Evolutionary conservation across 768 basidiomycete genomes (phyloP), one percentile per base, ranked within the genome.

Genomic region (Leccinum disarticulatum): DNA sequence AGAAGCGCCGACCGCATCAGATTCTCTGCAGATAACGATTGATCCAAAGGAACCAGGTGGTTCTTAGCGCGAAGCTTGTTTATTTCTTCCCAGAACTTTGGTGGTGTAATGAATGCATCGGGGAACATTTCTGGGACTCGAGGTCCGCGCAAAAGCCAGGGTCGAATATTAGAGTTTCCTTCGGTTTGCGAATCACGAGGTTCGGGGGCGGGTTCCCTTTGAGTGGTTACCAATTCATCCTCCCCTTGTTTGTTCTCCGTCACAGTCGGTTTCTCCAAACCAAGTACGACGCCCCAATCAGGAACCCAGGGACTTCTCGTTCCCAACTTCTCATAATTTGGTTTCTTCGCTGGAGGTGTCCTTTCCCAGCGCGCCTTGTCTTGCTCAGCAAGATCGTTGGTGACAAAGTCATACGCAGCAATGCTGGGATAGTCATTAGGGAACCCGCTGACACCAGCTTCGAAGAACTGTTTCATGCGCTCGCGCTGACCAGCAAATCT

Each of bases 401-500:
- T 80, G 71, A 83, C 82, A 1, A 69, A 66, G 1, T 79, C 75
- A 62, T 88, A 88, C 0, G 87, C 82, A 9, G 68, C 53, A 0
- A 86, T 83, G 19, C 73, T 74, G 0, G 91, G 88, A 64, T 83
- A 93, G 71, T 97, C 94, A 52, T 86, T 84, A 22, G 96, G 96
- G 70, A 93, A 97, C 61, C 84, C 84, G 3, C 83, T 68, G 0
- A 76, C 74, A 6, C 90, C 91, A 4, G 90, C 86, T 74, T 98
- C 96, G 66, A 91, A 93, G 41, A 84, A 79, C 65, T 96, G 93
- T 5, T 86, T 87, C 64, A 82, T 81, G 35, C 88, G 84, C 68
- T 98, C 93, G 30, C 87, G 84, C 67, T 95, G 88, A 2, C 95
- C 96, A 6, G 83, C 91, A 17, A 96, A 81, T 7, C 93, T 87